Evolutionary conservation across 306 rosid genomes (phyloP).

Genomic region (Medicago ruthenica): DNA sequence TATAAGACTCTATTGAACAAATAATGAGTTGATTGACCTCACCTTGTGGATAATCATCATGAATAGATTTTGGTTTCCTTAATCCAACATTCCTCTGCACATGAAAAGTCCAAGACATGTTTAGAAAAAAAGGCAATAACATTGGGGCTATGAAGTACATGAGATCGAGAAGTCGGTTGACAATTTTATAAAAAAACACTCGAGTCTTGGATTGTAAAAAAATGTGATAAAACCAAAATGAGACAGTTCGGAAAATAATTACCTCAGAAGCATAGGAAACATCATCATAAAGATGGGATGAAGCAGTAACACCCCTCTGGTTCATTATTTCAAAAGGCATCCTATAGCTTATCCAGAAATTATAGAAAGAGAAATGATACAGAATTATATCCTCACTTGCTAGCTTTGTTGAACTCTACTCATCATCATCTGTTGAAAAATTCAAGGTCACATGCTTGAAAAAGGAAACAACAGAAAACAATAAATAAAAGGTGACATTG

Average conservation of each 20-base stretch:
- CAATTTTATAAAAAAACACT: constrained; percentile 1
- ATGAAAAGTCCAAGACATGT: constrained; percentile 43
- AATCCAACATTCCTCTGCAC: constrained; percentile 59
- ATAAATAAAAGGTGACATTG: constrained; percentile 11
- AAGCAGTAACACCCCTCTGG: constrained; percentile 65
- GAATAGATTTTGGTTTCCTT: constrained; percentile 58
- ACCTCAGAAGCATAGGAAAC: constrained; percentile 69
- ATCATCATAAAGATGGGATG: constrained; percentile 70
- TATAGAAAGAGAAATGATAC: constrained; percentile 19
- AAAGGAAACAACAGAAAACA: constrained; percentile 34
- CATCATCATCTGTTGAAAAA: constrained; percentile 50
- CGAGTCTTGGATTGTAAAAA: neutral
- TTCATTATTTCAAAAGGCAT: constrained; percentile 83
- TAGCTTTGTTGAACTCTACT: constrained; percentile 34
- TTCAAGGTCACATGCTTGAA: constrained; percentile 38
- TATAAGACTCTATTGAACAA: constrained; percentile 34
- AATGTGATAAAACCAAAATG: constrained; percentile 15
- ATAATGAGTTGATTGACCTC: constrained; percentile 44
- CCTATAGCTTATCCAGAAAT: constrained; percentile 52
- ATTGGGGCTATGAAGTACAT: constrained; percentile 12
- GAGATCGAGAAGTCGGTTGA: constrained; percentile 5
- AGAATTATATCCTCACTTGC: constrained; percentile 45
- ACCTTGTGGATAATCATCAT: constrained; percentile 61
- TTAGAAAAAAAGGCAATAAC: constrained; percentile 30
- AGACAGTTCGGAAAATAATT: constrained; percentile 22